Evolutionary conservation across 2,329 filamentous ascomycete species (phyloP).

Genomic region (Fusarium metavorans): DNA sequence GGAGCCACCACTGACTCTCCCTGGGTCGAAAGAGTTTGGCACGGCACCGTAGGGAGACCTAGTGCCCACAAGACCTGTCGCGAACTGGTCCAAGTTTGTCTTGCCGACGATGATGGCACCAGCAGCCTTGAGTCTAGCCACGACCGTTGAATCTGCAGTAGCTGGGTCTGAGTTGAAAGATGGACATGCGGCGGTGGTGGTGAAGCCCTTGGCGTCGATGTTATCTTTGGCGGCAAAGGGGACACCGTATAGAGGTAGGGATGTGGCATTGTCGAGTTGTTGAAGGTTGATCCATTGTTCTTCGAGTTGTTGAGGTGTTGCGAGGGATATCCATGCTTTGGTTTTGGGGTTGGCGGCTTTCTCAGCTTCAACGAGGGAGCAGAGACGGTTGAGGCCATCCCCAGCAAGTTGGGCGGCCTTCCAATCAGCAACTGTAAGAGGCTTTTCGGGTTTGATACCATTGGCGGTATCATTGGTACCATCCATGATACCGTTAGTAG

Average conservation of each 20-base stretch:
- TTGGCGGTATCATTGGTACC: background rate
- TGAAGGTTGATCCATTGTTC: constrained; percentile 33
- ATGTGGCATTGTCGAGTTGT: background rate
- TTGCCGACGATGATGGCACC: constrained; percentile 71
- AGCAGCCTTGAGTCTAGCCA: constrained; percentile 61
- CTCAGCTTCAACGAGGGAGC: constrained; percentile 41
- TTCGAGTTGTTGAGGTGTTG: constrained; percentile 43
- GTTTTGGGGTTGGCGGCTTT: constrained; percentile 31
- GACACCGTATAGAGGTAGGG: constrained; percentile 65
- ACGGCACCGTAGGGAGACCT: constrained; percentile 70
- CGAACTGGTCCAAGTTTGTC: constrained; percentile 71
- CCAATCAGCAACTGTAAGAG: constrained; percentile 44
- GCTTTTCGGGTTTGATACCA: background rate
- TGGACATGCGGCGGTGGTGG: constrained; percentile 66
- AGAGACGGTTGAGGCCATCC: constrained; percentile 45
- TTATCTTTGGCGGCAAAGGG: constrained; percentile 70
- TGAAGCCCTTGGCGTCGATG: constrained; percentile 63
- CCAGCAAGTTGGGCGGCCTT: constrained; percentile 40
- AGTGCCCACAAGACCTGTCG: constrained; percentile 71
- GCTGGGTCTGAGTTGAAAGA: constrained; percentile 59
- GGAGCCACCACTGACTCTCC: constrained; percentile 61
- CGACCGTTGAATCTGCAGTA: constrained; percentile 59
- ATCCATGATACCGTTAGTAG: background rate
- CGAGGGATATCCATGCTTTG: constrained; percentile 49
- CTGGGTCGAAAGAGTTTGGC: constrained; percentile 61